A percentile compares a stretch with the other conserved stretches of the same genome.
Conservation (phyloP, 2,329 filamentous ascomycete genomes). For the Aureobasidium pullulans region DNA sequence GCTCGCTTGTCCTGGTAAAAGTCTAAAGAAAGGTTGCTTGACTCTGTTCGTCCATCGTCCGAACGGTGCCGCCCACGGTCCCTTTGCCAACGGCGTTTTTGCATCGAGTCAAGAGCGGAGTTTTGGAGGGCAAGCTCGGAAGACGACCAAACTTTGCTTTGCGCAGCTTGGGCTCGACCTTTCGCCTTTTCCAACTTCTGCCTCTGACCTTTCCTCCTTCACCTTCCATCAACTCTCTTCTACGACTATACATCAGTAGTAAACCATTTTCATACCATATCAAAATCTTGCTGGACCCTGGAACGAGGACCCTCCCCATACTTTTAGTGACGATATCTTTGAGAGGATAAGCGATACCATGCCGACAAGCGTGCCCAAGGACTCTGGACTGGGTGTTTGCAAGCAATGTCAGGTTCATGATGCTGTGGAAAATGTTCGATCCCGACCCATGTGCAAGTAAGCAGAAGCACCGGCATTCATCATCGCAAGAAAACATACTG, state of each 20-base stretch:
- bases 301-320: not conserved
- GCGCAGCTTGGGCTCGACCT: not conserved
- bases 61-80: not conserved
- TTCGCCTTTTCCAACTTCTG: conserved; percentile 1
- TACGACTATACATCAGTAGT: not conserved
- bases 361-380: not conserved
- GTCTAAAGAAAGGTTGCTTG: not conserved
- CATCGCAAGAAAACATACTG: not conserved
- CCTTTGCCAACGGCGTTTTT: conserved; percentile 5
- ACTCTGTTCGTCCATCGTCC: not conserved
- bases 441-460: conserved; percentile 54
- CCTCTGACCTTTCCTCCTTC: not conserved
- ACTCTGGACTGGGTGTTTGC: conserved; percentile 32
- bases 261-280: not conserved
- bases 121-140: not conserved
- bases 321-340: not conserved
- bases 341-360: not conserved
- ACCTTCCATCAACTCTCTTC: not conserved
- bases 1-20: not conserved
- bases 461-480: conserved; percentile 16
- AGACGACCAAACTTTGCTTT: not conserved
- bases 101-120: not conserved
- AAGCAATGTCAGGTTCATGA: conserved; percentile 48
- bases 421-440: conserved; percentile 48
- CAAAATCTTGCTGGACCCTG: not conserved